These are phyloP conservation scores for Colletotrichum camelliae DNA, from an alignment of 2,329 filamentous ascomycete species.

Conservation along the genomic window DNA sequence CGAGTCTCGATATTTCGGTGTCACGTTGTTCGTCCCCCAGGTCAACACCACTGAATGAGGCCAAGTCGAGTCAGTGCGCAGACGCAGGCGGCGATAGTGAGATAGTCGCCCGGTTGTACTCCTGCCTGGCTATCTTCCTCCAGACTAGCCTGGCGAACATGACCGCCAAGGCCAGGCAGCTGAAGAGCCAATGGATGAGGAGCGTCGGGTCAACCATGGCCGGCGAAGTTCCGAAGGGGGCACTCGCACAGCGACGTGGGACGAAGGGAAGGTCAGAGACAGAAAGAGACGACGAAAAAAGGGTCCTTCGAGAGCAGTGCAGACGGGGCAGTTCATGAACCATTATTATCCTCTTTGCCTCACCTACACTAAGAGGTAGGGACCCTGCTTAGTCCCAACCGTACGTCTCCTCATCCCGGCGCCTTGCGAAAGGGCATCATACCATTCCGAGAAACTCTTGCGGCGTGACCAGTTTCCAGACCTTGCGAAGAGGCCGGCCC, in stretches of 20 bases:
- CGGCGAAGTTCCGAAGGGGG: constrained; percentile 11
- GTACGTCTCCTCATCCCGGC: constrained; percentile 1
- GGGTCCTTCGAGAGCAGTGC: neutral
- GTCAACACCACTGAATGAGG: constrained; percentile 38
- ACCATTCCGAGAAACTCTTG: neutral
- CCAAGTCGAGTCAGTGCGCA: constrained; percentile 28
- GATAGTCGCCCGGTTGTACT: constrained; percentile 26
- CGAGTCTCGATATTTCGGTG: constrained; percentile 23
- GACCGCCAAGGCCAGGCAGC: constrained; percentile 26
- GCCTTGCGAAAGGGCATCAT: neutral
- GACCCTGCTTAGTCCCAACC: neutral
- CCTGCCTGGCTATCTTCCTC: constrained; percentile 24
- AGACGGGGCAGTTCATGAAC: constrained; percentile 7
- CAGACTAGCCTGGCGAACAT: constrained; percentile 26
- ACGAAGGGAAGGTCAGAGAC: neutral
- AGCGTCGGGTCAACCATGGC: constrained; percentile 24
- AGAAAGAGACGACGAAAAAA: constrained; percentile 4
- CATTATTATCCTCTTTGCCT: constrained; percentile 12
- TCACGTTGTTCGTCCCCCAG: constrained; percentile 41
- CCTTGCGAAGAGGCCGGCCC: neutral
- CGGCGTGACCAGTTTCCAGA: neutral
- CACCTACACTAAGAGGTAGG: neutral
- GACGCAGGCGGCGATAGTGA: constrained; percentile 44
- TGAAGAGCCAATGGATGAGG: constrained; percentile 30
- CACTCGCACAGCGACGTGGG: neutral